A percentile compares a stretch with the other conserved stretches of the same genome.
Conservation (phyloP, 768 basidiomycete species). For the Gymnopilus junonius region DNA sequence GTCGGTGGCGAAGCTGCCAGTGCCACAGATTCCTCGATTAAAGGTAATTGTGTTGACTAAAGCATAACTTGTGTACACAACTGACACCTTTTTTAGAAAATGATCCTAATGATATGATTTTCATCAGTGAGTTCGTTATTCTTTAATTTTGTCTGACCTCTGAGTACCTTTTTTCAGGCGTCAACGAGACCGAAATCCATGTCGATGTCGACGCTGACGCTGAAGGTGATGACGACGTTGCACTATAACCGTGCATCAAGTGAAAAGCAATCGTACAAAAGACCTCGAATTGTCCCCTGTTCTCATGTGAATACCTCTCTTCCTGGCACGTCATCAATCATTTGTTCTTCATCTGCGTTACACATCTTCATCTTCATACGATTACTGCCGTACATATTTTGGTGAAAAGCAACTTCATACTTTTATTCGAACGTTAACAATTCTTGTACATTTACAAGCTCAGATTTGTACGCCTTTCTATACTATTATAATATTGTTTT, state of each 20-base stretch:
- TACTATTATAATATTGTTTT: background rate
- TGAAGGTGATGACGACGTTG: constrained; percentile 17
- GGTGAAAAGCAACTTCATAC: background rate
- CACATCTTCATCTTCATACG: background rate
- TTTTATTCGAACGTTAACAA: background rate
- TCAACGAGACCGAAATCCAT: constrained; percentile 17
- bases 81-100: constrained; percentile 13
- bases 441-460: background rate
- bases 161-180: background rate
- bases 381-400: background rate
- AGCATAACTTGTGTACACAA: background rate
- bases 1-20: constrained; percentile 13
- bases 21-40: constrained; percentile 6
- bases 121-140: background rate
- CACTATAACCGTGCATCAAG: background rate
- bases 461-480: background rate
- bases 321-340: background rate
- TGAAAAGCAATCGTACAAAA: background rate
- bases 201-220: constrained; percentile 24
- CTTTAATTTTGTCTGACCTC: background rate
- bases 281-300: background rate
- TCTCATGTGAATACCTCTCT: background rate
- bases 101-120: constrained; percentile 10
- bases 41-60: constrained; percentile 10
- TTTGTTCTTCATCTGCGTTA: background rate